Percentiles rank a stretch among this genome's conserved stretches.
These are phyloP conservation scores for Ophiocordyceps polyrhachis-furcata DNA, from an alignment of 2,329 filamentous ascomycete species.

Conservation along the genomic window DNA sequence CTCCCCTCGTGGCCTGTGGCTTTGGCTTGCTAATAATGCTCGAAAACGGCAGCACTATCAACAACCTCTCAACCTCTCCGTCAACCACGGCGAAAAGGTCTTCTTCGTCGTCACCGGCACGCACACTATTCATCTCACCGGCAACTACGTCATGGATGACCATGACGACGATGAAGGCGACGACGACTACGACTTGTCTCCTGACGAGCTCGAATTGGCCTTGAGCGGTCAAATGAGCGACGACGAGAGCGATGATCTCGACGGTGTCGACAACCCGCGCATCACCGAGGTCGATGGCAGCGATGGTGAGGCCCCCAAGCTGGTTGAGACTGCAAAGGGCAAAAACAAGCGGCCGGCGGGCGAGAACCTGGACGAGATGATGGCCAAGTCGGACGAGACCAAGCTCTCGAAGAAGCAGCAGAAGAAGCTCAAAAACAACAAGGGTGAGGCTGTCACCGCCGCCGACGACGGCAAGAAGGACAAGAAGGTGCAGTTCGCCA, in stretches of 20 bases:
- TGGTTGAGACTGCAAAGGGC: conserved; percentile 43
- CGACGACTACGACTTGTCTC: conserved; percentile 64
- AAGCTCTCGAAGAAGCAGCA: conserved; percentile 91
- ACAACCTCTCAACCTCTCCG: conserved; percentile 83
- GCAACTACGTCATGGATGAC: conserved; percentile 78
- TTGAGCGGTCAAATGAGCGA: conserved; percentile 56
- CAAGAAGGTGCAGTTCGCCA: conserved; percentile 98
- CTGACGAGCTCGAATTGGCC: conserved; percentile 58
- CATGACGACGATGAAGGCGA: conserved; percentile 45
- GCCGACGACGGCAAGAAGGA: conserved; percentile 41
- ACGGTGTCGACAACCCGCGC: conserved; percentile 60
- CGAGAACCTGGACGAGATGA: conserved; percentile 64
- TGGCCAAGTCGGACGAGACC: conserved; percentile 54
- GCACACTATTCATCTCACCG: conserved; percentile 80
- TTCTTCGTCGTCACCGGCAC: conserved; percentile 86
- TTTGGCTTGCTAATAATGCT: conserved; percentile 12
- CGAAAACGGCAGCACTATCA: conserved; percentile 56
- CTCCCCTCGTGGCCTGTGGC: background rate
- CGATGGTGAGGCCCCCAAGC: conserved; percentile 44
- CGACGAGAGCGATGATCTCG: conserved; percentile 58
- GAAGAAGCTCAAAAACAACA: conserved; percentile 98
- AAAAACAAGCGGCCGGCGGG: conserved; percentile 91
- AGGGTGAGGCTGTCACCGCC: conserved; percentile 60
- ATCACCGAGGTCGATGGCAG: conserved; percentile 70
- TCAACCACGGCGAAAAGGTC: conserved; percentile 73